These are phyloP conservation scores for Arachnomyces sp. DNA, from an alignment of 2,329 filamentous ascomycete genomes.

Conservation along the genomic window DNA sequence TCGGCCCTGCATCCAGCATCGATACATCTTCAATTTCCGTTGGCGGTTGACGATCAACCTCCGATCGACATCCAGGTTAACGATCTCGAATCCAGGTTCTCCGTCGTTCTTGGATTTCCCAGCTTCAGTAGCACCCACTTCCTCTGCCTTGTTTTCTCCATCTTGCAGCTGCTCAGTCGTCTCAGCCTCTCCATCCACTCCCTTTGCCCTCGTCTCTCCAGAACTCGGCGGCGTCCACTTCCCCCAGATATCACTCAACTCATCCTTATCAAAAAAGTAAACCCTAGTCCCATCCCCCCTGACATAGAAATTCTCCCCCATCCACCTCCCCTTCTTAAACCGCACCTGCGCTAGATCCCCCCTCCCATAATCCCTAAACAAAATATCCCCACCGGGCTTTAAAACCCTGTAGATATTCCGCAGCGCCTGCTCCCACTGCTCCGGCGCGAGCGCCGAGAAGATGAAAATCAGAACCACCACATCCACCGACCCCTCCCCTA, in stretches of 20 bases:
- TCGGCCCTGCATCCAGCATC: conserved; percentile 62
- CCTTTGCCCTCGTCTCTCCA: conserved; percentile 21
- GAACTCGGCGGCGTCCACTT: conserved; percentile 36
- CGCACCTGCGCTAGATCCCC: conserved; percentile 93
- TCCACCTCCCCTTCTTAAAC: conserved; percentile 89
- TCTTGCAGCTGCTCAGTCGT: conserved; percentile 9
- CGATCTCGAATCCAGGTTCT: conserved; percentile 54
- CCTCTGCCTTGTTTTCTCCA: conserved; percentile 9
- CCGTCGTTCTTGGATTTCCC: conserved; percentile 12
- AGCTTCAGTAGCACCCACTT: conserved; percentile 6
- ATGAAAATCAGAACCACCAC: conserved; percentile 94
- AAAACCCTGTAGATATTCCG: conserved; percentile 73
- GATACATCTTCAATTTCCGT: conserved; percentile 91
- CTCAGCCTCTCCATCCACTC: conserved; percentile 5
- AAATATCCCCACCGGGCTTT: conserved; percentile 85
- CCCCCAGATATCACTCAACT: conserved; percentile 74
- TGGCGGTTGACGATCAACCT: conserved; percentile 88
- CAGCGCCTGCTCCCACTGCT: conserved; percentile 77
- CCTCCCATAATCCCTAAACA: conserved; percentile 94
- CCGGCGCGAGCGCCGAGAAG: conserved; percentile 81
- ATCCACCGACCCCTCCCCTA: conserved; percentile 75
- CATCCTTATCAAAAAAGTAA: conserved; percentile 89
- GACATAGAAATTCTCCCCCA: conserved; percentile 97
- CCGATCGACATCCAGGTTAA: conserved; percentile 76
- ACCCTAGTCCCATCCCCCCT: conserved; percentile 91